These are phyloP conservation scores for Chamaecyparis obtusa DNA, from an alignment of 75 land plant genomes.

Conservation along the genomic window DNA sequence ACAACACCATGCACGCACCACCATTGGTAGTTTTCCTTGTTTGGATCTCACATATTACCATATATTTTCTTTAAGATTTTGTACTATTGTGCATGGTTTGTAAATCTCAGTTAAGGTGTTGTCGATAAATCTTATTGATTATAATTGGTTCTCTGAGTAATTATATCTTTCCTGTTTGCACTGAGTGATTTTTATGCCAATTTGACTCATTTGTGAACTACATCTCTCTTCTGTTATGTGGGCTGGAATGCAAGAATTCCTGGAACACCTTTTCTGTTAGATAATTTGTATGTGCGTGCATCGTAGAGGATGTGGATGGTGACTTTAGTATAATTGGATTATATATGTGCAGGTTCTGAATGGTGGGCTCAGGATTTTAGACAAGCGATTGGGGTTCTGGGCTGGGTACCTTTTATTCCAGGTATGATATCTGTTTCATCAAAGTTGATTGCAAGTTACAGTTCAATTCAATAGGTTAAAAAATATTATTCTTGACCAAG, in stretches of 20 bases:
- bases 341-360: constrained; percentile 59
- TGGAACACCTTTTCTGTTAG: background rate
- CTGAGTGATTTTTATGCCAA: background rate
- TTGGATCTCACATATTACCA: too few relatives aligned
- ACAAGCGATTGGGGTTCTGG: constrained; percentile 47
- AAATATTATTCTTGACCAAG: background rate
- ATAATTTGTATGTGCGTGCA: background rate
- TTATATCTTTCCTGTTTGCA: background rate
- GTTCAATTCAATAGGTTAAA: background rate
- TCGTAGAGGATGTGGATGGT: background rate
- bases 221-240: background rate
- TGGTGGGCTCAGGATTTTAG: constrained; percentile 82
- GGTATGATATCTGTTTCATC: constrained; percentile 34
- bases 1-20: background rate
- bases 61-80: background rate
- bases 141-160: too few relatives aligned
- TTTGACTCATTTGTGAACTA: background rate
- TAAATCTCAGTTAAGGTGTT: background rate
- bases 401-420: constrained; percentile 60
- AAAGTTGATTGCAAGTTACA: background rate
- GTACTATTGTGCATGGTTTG: background rate
- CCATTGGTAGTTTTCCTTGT: background rate
- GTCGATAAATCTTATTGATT: too few relatives aligned
- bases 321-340: background rate
- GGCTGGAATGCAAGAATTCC: background rate